Conservation (phyloP, 305 asterid species). For the Fraxinus ornus region DNA sequence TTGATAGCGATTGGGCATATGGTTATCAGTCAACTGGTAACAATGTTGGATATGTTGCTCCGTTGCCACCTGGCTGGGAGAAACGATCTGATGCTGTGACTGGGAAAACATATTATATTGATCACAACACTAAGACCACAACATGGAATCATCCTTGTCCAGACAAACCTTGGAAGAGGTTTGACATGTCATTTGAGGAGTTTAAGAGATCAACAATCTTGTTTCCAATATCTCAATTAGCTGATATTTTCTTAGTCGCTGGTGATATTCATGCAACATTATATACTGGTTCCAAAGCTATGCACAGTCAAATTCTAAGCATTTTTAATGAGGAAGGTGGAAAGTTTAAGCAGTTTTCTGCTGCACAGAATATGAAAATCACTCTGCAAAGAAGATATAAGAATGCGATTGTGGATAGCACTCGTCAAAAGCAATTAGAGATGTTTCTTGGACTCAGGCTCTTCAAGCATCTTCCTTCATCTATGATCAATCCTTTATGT, state of each 20-base stretch:
- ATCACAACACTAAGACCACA: constrained; percentile 96
- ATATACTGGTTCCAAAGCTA: constrained; percentile 97
- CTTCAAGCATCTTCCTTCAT: constrained; percentile 93
- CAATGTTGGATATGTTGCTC: constrained; percentile 80
- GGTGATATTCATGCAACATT: constrained; percentile 97
- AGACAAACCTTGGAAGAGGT: constrained; percentile 98
- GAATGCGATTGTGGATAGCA: constrained; percentile 93
- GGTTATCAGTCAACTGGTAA: constrained; percentile 69
- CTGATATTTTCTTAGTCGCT: constrained; percentile 85
- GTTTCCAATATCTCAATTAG: constrained; percentile 79
- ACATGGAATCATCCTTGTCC: constrained; percentile 99
- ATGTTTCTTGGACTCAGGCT: constrained; percentile 89
- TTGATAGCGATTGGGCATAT: constrained; percentile 81
- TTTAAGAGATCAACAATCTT: constrained; percentile 94
- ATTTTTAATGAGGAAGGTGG: constrained; percentile 93
- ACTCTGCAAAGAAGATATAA: constrained; percentile 95
- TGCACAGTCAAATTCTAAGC: constrained; percentile 99
- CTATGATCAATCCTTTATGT: constrained; percentile 61
- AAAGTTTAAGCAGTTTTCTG: constrained; percentile 96
- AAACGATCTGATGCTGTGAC: constrained; percentile 93
- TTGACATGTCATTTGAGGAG: constrained; percentile 96
- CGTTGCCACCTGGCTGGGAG: constrained; percentile 99
- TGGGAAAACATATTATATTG: constrained; percentile 89
- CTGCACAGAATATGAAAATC: constrained; percentile 94
- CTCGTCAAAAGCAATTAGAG: constrained; percentile 96